A percentile compares a stretch with the other conserved stretches of the same genome.
These are phyloP conservation scores for Pelargonium australe DNA, from an alignment of 441 rosid genomes.

Conservation along the genomic window DNA sequence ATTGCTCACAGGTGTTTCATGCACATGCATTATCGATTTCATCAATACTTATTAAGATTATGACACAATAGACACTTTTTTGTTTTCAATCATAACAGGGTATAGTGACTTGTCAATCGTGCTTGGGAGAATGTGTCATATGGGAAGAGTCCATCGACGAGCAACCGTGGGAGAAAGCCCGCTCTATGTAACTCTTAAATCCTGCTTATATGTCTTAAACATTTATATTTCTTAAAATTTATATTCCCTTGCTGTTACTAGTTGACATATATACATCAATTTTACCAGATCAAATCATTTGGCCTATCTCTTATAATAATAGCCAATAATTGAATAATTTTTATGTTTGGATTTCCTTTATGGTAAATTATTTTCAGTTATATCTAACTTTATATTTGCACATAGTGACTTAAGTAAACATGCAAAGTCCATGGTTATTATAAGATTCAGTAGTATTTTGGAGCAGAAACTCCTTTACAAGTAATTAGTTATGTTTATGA, in stretches of 20 bases:
- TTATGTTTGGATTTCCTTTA: no score
- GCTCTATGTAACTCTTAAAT: slow-evolving; percentile 46
- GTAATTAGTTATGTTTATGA: background rate
- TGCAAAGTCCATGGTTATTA: no score
- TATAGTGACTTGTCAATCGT: slow-evolving; percentile 65
- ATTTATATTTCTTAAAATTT: background rate
- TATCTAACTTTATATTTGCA: no score
- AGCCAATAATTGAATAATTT: no score
- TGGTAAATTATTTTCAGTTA: no score
- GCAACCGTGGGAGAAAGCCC: slow-evolving; percentile 92
- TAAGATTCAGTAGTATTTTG: background rate
- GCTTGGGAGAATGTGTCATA: slow-evolving; percentile 84
- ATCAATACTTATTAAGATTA: background rate
- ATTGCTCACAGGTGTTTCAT: background rate
- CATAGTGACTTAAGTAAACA: no score
- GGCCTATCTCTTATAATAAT: background rate
- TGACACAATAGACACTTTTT: background rate
- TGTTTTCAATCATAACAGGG: slow-evolving; percentile 41
- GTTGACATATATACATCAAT: background rate
- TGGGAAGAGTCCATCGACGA: slow-evolving; percentile 98
- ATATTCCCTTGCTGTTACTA: background rate
- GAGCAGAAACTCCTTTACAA: background rate
- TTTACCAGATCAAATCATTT: background rate
- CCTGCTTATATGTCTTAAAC: background rate
- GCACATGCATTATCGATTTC: background rate